Conservation (phyloP, 306 rosid genomes). For the Rosa multiflora region DNA sequence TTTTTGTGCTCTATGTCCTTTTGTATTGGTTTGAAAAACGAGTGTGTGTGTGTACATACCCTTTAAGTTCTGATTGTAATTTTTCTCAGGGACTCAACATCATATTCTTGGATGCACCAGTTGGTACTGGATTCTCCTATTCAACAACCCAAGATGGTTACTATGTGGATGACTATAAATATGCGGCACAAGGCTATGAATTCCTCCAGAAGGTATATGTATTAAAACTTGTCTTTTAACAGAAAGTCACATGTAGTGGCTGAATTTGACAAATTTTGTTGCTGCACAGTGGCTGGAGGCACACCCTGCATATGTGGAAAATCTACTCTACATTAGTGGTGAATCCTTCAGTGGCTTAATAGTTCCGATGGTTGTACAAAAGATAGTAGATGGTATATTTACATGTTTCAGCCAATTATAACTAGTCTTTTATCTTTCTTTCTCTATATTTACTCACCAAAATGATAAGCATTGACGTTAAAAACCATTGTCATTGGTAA, state of each 20-base stretch:
- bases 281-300: slow-evolving; percentile 19
- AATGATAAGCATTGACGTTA: neutral
- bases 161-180: slow-evolving; percentile 5
- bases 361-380: slow-evolving; percentile 13
- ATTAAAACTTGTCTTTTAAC: neutral
- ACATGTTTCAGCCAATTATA: neutral
- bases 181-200: slow-evolving; percentile 17
- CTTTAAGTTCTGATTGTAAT: neutral
- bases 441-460: neutral
- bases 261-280: neutral
- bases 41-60: neutral
- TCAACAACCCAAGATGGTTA: slow-evolving; percentile 15
- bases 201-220: slow-evolving; percentile 12
- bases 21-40: neutral
- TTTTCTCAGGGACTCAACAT: slow-evolving; percentile 14
- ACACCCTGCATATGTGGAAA: slow-evolving; percentile 14
- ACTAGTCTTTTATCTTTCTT: neutral
- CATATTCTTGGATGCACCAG: slow-evolving; percentile 25
- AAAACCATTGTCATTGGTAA: neutral
- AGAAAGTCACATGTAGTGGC: neutral
- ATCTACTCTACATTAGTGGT: slow-evolving; percentile 23
- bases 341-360: slow-evolving; percentile 25
- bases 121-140: slow-evolving; percentile 22
- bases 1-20: neutral
- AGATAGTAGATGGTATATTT: slow-evolving; percentile 13